Evolutionary conservation across 345 rosid species (phyloP), one percentile per base, ranked within the genome.

Genomic region (Acer saccharum): DNA sequence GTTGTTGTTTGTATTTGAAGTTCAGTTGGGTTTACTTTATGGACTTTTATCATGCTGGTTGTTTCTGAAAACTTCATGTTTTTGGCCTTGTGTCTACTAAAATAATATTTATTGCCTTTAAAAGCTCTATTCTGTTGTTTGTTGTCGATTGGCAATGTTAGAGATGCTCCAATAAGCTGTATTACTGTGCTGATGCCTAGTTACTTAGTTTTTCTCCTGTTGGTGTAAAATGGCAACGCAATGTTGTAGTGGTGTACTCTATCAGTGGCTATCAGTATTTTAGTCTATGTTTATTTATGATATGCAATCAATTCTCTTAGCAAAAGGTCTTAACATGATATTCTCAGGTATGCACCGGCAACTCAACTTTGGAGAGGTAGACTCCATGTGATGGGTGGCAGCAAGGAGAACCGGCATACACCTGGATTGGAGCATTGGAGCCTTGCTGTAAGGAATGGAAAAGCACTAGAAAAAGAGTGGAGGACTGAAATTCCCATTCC

Each of bases 381-480:
- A 83, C 97, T 95, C 78, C 99, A 95, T 77, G 99, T 95, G 82
- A 95, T 95, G 99, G 98, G 97, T 82, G 99, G 99, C 65, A 95
- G 98, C 87, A 89, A 89, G 85, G 98, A 93, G 88, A 91, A 94
- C 74, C 82, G 99, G 50, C 86, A 91, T 84, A 94, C 97, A 66
- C 98, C 98, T 48, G 97, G 85, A 23, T 48, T 93, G 78, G 97
- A 92, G 73, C 97, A 95, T 74, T 95, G 97, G 96, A 95, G 97
- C 75, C 88, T 96, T 73, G 95, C 97, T 20, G 95, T 96, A 6
- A 92, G 91, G 84, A 93, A 94, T 76, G 99, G 99, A 68, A 88
- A 89, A 89, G 85, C 93, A 55, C 79, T 86, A 76, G 99, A 93
- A 79, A 87, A 84, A 60, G 95, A 91, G 65, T 96, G 99, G 99